A percentile compares a stretch with the other conserved stretches of the same genome.
Conservation (phyloP, 176 grass and related monocot genomes). For the Zoysia pacifica region DNA sequence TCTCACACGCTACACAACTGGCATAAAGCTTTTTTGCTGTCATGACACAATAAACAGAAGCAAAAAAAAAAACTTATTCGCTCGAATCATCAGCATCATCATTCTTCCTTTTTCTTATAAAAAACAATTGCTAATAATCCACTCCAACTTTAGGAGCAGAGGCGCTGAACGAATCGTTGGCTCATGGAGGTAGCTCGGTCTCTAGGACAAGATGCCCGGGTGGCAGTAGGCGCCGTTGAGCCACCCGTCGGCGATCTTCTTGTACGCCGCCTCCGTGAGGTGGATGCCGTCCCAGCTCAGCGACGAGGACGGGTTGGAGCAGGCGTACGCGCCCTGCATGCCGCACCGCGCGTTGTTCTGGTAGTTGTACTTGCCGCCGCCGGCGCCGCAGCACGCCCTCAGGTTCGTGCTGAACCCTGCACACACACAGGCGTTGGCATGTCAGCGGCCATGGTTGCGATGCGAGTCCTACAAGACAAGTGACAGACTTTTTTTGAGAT, state of each 20-base stretch:
- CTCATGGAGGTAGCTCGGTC: neutral
- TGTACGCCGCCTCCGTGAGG: slow-evolving; percentile 86
- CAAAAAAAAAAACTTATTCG: slow-evolving; percentile 19
- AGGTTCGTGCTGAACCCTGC: slow-evolving; percentile 68
- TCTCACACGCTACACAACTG: slow-evolving; percentile 10
- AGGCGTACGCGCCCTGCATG: slow-evolving; percentile 58
- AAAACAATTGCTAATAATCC: neutral
- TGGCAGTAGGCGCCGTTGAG: slow-evolving; percentile 72
- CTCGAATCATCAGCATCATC: neutral
- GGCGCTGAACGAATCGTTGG: neutral
- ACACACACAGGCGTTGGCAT: neutral
- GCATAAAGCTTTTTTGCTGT: neutral
- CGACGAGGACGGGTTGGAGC: slow-evolving; percentile 56
- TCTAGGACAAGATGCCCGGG: slow-evolving; percentile 56
- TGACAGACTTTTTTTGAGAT: neutral
- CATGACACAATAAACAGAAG: slow-evolving; percentile 15
- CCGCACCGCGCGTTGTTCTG: slow-evolving; percentile 65
- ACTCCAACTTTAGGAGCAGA: neutral
- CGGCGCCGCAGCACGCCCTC: slow-evolving; percentile 72
- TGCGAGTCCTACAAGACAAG: neutral
- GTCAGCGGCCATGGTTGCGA: neutral
- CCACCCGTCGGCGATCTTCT: slow-evolving; percentile 77
- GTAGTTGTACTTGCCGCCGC: slow-evolving; percentile 79
- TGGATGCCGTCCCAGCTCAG: slow-evolving; percentile 96
- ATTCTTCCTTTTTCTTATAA: slow-evolving; percentile 4